Conservation (phyloP, 352 stramenopile species). For the Globisporangium polare region DNA sequence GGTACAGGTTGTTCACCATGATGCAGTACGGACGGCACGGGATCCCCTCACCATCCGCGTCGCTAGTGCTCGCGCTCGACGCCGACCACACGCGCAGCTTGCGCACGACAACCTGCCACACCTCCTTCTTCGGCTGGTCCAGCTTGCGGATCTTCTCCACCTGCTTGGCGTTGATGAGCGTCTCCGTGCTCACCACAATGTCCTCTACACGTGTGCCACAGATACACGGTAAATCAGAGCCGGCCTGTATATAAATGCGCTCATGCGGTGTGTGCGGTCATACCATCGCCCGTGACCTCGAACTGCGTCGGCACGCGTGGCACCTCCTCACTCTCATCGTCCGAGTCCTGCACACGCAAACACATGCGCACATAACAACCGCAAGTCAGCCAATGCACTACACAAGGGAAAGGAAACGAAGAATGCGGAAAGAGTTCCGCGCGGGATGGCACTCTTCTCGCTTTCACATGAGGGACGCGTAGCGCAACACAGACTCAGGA, state of each 20-base stretch:
- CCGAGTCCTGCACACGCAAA: constrained; percentile 33
- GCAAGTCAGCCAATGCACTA: background rate
- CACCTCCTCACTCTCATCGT: constrained; percentile 38
- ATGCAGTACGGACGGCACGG: constrained; percentile 83
- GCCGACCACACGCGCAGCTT: constrained; percentile 86
- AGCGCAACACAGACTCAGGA: background rate
- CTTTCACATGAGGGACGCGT: background rate
- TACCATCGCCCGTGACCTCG: constrained; percentile 76
- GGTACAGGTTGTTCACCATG: constrained; percentile 86
- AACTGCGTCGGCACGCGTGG: constrained; percentile 75
- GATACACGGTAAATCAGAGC: background rate
- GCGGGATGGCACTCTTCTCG: background rate
- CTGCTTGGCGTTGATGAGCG: constrained; percentile 52
- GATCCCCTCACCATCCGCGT: constrained; percentile 51
- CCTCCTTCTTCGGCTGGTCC: constrained; percentile 73
- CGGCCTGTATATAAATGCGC: background rate
- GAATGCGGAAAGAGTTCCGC: no score
- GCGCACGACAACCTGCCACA: constrained; percentile 87
- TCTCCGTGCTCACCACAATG: constrained; percentile 75
- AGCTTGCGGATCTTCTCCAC: constrained; percentile 70
- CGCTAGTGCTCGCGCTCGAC: constrained; percentile 37
- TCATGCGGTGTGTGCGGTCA: constrained; percentile 7
- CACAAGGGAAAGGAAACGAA: background rate
- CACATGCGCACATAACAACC: background rate
- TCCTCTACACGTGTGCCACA: constrained; percentile 36